Evolutionary conservation across 108 stramenopile genomes (phyloP), one percentile per base, ranked within the genome.

Genomic region (Cyclostephanos invisitatus): DNA sequence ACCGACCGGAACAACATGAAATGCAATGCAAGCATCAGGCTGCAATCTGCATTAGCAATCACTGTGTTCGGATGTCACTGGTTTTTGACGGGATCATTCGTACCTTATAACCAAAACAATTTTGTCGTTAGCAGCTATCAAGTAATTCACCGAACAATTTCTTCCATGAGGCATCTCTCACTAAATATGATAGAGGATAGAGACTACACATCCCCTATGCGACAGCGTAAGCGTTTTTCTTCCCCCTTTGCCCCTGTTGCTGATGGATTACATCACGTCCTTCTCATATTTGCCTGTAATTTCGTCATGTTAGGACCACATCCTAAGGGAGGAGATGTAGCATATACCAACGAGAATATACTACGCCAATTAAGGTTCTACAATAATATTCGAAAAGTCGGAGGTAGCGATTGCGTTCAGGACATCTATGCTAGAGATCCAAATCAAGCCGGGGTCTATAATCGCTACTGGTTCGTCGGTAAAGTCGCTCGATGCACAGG

Each of bases 401-500:
- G 83, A 12, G 83, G 77, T 17, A 38, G 38, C 27, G 83, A 83
- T 42, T 75, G 78, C 50, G 56, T 80, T 5, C 22, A 64, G 46
- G 83, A 83, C 58, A 32, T 83, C 3, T 83, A 83, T 49, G 79
- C 64, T n/a, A 35, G 74, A 32, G 71, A 79, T 72, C 83, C 83
- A 20, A 71, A 49, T 47, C 56, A 8, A 21, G 29, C 35, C 21
- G 28, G 28, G 56, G 29, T 3, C 3, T 0, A 25, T 28, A 35
- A 61, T 9, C 63, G 69, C 38, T 83, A 65, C 56, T 83, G 83
- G 83, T 83, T 71, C 22, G 78, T 80, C 6, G 83, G 83, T 10
- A 83, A 83, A 46, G 70, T 83, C 7, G 83, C 83, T 35, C 54
- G 83, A 58, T 80, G 78, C 42, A 80, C 78, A 50, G 83, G 81